Evolutionary conservation across 345 rosid genomes (phyloP).

Genomic region (Syzygium aromaticum): DNA sequence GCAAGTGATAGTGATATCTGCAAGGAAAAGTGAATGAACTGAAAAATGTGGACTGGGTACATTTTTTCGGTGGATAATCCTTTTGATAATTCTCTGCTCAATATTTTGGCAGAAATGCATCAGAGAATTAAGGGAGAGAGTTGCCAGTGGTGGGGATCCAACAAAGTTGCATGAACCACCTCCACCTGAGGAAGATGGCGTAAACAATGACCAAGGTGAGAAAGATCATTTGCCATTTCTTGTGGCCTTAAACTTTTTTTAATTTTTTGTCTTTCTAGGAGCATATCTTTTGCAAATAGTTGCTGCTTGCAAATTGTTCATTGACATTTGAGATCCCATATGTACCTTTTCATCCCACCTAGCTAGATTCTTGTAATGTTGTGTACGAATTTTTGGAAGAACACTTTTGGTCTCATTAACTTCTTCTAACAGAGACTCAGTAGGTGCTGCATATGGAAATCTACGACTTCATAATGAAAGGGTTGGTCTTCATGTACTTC

Average conservation of each 20-base stretch:
- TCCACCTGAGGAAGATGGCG: conserved; percentile 20
- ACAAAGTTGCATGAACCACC: conserved; percentile 50
- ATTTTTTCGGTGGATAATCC: not conserved
- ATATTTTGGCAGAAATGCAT: conserved; percentile 45
- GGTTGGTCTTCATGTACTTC: not conserved
- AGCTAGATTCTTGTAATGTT: not conserved
- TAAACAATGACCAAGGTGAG: conserved; percentile 42
- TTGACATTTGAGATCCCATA: not conserved
- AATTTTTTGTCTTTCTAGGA: not conserved
- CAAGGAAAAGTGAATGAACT: not conserved
- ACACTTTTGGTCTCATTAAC: not conserved
- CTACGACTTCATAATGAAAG: not conserved
- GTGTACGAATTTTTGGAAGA: not conserved
- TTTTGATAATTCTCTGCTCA: not conserved
- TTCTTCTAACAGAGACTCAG: not conserved
- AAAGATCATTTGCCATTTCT: not conserved
- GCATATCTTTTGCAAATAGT: not conserved
- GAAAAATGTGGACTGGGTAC: not conserved
- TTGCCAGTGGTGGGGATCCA: conserved; percentile 79
- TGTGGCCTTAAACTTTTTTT: not conserved
- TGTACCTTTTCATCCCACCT: not conserved
- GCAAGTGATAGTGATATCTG: not conserved
- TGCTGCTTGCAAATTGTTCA: not conserved
- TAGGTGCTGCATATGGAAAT: not conserved
- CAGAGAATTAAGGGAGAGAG: conserved; percentile 69